Evolutionary conservation across 345 rosid genomes (phyloP).

Genomic region (Sonneratia alba): DNA sequence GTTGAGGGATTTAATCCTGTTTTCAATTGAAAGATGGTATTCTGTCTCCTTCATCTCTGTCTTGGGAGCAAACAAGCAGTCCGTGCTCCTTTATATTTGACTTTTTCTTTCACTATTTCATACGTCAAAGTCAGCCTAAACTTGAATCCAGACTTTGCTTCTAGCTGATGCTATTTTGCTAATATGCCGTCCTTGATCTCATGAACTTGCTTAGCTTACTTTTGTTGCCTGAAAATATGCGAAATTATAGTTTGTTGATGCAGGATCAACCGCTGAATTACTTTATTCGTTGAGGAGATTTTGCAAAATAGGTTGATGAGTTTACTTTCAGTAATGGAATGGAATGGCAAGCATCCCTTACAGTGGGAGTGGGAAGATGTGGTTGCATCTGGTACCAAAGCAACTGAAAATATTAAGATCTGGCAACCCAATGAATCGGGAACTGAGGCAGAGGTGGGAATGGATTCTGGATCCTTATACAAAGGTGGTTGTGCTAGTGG

Average conservation of each 20-base stretch:
- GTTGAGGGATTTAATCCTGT: neutral
- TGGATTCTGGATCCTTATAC: conserved; percentile 47
- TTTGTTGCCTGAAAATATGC: neutral
- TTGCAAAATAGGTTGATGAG: conserved; percentile 13
- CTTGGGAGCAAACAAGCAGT: neutral
- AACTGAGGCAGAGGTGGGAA: conserved; percentile 50
- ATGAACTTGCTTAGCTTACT: neutral
- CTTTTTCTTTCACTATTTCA: neutral
- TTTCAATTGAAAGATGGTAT: neutral
- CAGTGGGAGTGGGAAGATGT: conserved; percentile 82
- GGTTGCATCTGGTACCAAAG: conserved; percentile 39
- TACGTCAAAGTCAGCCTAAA: too few relatives aligned
- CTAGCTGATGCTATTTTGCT: neutral
- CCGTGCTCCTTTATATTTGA: neutral
- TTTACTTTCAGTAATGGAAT: conserved; percentile 57
- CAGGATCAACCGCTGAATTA: conserved; percentile 1
- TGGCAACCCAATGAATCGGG: conserved; percentile 46
- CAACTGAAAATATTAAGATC: conserved; percentile 47
- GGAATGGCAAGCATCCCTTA: conserved; percentile 55
- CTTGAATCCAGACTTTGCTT: neutral
- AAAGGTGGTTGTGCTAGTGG: conserved; percentile 22
- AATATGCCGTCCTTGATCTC: neutral
- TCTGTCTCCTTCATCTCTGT: neutral
- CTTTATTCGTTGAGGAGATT: neutral
- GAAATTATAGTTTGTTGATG: neutral